phyloP scores from a whole-genome alignment of 2,329 filamentous ascomycete genomes.

The Cladophialophora bantiana region DNA sequence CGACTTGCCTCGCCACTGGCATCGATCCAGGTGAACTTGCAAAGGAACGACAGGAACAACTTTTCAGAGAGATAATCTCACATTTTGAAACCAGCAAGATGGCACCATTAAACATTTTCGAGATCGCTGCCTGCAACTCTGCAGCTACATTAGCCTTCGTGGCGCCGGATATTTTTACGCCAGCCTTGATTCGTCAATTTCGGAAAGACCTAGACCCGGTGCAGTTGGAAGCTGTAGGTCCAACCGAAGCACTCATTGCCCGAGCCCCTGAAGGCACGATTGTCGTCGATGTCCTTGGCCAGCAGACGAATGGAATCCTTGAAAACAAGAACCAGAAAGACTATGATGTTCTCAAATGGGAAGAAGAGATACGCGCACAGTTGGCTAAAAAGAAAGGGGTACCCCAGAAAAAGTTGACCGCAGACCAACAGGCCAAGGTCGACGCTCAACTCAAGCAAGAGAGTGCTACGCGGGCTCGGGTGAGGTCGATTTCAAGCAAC shows the following conservation, averaged over 20 bases:
- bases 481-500: constrained; percentile 72
- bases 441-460: constrained; percentile 92
- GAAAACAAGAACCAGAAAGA: constrained; percentile 92
- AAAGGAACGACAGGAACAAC: constrained; percentile 65
- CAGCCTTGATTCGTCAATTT: constrained; percentile 77
- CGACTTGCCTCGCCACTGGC: constrained; percentile 78
- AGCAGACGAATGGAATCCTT: constrained; percentile 72
- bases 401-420: constrained; percentile 84
- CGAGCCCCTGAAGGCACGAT: constrained; percentile 85
- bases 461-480: constrained; percentile 74
- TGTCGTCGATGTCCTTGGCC: constrained; percentile 89
- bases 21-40: constrained; percentile 84
- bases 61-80: constrained; percentile 64
- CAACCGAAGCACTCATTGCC: constrained; percentile 91
- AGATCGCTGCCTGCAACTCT: constrained; percentile 78
- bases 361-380: constrained; percentile 85
- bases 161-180: constrained; percentile 80
- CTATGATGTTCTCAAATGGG: constrained; percentile 96
- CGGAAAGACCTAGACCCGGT: constrained; percentile 73
- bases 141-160: constrained; percentile 94
- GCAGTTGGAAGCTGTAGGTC: constrained; percentile 75
- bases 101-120: constrained; percentile 54
- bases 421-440: constrained; percentile 88
- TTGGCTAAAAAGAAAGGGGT: constrained; percentile 89
- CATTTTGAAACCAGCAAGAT: constrained; percentile 34